Evolutionary conservation across 768 basidiomycete species (phyloP).

Genomic region (Psilocybe subaeruginosa): DNA sequence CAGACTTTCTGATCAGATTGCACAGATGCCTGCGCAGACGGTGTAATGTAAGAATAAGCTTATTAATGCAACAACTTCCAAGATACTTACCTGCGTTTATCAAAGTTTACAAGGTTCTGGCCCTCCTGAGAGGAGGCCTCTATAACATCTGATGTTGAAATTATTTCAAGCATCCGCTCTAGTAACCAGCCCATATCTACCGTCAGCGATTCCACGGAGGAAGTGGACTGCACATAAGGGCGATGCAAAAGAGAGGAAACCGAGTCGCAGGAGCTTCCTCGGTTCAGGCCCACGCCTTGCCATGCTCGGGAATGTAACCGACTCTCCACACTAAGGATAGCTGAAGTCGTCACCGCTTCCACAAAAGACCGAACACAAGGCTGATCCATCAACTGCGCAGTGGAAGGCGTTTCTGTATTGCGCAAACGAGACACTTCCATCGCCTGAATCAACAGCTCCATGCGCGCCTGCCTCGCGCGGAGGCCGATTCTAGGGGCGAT

Average conservation of each 20-base stretch:
- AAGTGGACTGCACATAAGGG: slow-evolving; percentile 46
- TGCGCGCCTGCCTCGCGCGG: slow-evolving; percentile 65
- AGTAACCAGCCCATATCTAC: slow-evolving; percentile 84
- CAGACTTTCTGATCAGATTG: slow-evolving; percentile 61
- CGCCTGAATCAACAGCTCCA: slow-evolving; percentile 72
- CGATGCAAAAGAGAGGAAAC: slow-evolving; percentile 57
- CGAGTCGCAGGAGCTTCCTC: slow-evolving; percentile 66
- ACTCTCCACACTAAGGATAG: slow-evolving; percentile 77
- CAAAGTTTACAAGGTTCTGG: slow-evolving; percentile 72
- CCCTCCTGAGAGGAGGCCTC: slow-evolving; percentile 56
- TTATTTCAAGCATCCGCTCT: slow-evolving; percentile 80
- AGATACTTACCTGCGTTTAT: slow-evolving; percentile 69
- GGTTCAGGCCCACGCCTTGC: slow-evolving; percentile 68
- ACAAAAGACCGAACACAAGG: slow-evolving; percentile 80
- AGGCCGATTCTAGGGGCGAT: slow-evolving; percentile 66
- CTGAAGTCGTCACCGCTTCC: slow-evolving; percentile 76
- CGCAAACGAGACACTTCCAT: slow-evolving; percentile 76
- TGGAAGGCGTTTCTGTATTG: slow-evolving; percentile 45
- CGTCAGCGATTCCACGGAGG: slow-evolving; percentile 55
- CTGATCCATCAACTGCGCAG: slow-evolving; percentile 48
- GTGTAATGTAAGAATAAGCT: slow-evolving; percentile 13
- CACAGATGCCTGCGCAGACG: slow-evolving; percentile 57
- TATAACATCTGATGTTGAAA: slow-evolving; percentile 73
- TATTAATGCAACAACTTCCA: background rate
- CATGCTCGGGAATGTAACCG: slow-evolving; percentile 79